These are phyloP conservation scores for Handroanthus guayacan DNA, from an alignment of 257 asterid genomes.

Conservation along the genomic window DNA sequence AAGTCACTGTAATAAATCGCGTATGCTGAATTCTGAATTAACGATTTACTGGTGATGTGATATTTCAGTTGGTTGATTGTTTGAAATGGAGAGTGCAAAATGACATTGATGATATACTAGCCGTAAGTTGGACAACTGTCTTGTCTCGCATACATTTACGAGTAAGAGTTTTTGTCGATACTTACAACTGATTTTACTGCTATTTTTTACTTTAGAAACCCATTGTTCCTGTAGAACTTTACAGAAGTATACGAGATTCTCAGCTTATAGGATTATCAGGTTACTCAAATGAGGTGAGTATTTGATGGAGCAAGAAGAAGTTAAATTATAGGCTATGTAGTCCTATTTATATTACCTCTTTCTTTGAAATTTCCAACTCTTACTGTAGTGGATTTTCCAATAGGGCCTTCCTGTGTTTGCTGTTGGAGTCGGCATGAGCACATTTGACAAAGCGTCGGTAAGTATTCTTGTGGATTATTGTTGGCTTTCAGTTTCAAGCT, in stretches of 20 bases:
- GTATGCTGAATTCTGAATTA: constrained; percentile 19
- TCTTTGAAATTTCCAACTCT: not conserved
- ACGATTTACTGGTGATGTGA: constrained; percentile 30
- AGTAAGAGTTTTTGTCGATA: not conserved
- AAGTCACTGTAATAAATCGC: not conserved
- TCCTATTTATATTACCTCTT: not conserved
- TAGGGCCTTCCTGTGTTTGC: constrained; percentile 69
- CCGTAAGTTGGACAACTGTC: constrained; percentile 46
- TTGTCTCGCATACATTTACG: not conserved
- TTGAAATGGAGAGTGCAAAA: constrained; percentile 72
- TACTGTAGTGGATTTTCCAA: constrained; percentile 23
- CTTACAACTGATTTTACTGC: constrained; percentile 2
- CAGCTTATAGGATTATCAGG: constrained; percentile 72
- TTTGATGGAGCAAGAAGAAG: constrained; percentile 24
- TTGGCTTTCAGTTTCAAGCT: constrained; percentile 10
- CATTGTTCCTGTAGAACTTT: constrained; percentile 59
- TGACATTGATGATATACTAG: constrained; percentile 69
- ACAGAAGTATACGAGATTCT: constrained; percentile 73
- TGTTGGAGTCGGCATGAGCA: constrained; percentile 67
- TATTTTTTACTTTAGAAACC: constrained; percentile 57
- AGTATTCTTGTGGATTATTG: constrained; percentile 33
- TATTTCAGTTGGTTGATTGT: constrained; percentile 66
- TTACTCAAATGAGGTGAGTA: constrained; percentile 67
- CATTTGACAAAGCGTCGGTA: constrained; percentile 68
- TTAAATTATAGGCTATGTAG: not conserved